Evolutionary conservation across 2,329 filamentous ascomycete species (phyloP), one percentile per base, ranked within the genome.

Genomic region (Penicillium verrucosum): DNA sequence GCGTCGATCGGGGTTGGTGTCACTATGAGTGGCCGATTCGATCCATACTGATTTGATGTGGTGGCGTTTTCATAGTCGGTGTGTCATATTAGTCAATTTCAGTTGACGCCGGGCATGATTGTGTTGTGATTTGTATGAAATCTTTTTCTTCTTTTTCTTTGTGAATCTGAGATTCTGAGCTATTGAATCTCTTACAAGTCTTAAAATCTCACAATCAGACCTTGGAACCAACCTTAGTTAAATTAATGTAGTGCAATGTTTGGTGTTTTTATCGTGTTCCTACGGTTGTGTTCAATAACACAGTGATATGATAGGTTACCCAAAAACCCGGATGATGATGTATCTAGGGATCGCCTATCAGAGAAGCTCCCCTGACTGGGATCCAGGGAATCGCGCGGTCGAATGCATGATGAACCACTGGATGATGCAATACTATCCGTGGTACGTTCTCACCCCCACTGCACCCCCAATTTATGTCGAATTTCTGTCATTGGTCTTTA

Each of bases 61-160:
- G 53, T 56, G 54, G 54, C 54, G 48, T 21, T 12, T 34, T n/a
- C 30, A 11, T 7, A 30, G n/a, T 30, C 25, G 54, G 34, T 52
- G 54, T 52, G 23, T 56, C 54, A 56, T 32, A 52, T 52, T 14
- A 18, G 23, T 51, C 21, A 18, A 21, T 44, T 45, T 18, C 8
- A 34, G 14, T 45, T 45, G 29, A 16, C 23, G 49, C 38, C 21
- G 21, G 21, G 21, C 14, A 11, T 3, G 10, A 30, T 40, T 30
- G 34, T 30, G 23, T 40, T 12, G 21, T n/a, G 11, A 27, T 37
- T 43, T 27, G 41, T 11, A 7, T 18, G 16, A 16, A n/a, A 27
- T 18, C 27, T 6, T 48, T 14, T 34, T 27, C 5, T 14, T 37
- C 1, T 48, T 14, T 34, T 27, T 21, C 21, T 9, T 9, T 3